Evolutionary conservation across 2,329 filamentous ascomycete genomes (phyloP), one percentile per base, ranked within the genome.

Genomic region (Epichloe glyceriae): DNA sequence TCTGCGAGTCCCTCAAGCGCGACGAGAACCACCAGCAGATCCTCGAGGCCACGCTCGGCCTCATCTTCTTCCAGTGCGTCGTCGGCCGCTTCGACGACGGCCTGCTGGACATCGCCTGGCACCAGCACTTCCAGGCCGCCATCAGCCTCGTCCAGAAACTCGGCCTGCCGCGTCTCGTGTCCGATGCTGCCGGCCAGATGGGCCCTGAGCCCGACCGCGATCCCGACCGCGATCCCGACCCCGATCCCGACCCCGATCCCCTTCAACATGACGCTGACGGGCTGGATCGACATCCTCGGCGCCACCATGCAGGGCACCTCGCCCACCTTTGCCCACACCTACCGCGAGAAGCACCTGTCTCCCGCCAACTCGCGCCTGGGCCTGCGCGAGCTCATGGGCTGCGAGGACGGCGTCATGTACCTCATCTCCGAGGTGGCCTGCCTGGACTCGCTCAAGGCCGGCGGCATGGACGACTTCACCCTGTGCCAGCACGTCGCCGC

Each of bases 241-340:
- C 22, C 5, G 22, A 22, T 0, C 22, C 22, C 22, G 5, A 6
- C 1, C 40, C 83, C 83, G 55, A 81, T 86, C 5, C 85, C 88
- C 11, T 96, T 96, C 79, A 95, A 90, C 76, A 96, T 96, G 89
- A 90, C 88, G 1, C 73, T 95, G 55, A 85, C 88, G 5, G 77
- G 89, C 10, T 97, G 93, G 93, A 95, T 97, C 61, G 93, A 98
- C 68, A 96, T 98, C 58, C 80, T 97, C 35, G 93, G 93, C 55
- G 84, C 90, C 2, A 95, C 90, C 10, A 95, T 98, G 83, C 79
- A 86, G 55, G 90, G 90, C 35, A 80, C 82, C 51, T 85, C 88
- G 10, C 93, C 93, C 7, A 79, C 80, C 8, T 97, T 96, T 62
- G 89, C 93, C 4, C 87, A 96, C 70, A 88, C 86, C n/a, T 98